phyloP scores from a whole-genome alignment of 768 basidiomycete species.

The Boletus rufocinnamomeus region DNA sequence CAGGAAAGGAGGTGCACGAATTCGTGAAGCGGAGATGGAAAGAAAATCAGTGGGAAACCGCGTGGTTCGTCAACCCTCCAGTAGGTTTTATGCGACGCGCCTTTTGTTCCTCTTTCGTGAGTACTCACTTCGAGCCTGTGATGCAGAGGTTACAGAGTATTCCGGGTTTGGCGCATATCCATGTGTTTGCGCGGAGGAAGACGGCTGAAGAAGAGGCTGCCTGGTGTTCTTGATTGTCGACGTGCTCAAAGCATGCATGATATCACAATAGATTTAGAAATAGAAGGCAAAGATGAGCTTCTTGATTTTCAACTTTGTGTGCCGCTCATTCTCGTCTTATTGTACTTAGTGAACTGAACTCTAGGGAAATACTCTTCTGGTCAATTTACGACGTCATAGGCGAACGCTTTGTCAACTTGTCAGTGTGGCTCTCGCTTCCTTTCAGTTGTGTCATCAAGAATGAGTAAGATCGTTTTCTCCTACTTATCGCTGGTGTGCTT shows the following conservation, averaged over 20 bases:
- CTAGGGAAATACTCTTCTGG: neutral
- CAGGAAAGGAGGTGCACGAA: constrained; percentile 57
- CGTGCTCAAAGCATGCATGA: neutral
- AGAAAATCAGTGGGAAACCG: constrained; percentile 82
- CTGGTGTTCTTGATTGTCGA: constrained; percentile 17
- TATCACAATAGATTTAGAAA: constrained; percentile 4
- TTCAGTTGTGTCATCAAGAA: neutral
- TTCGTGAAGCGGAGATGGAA: constrained; percentile 70
- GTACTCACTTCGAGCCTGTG: neutral
- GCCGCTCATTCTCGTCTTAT: neutral
- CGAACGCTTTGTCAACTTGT: neutral
- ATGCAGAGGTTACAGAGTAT: constrained; percentile 78
- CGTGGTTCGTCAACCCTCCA: constrained; percentile 90
- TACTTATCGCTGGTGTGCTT: neutral
- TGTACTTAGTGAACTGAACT: neutral
- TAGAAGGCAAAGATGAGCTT: constrained; percentile 9
- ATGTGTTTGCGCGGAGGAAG: constrained; percentile 76
- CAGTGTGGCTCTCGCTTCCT: neutral
- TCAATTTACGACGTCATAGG: neutral
- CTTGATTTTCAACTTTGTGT: neutral
- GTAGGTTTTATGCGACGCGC: constrained; percentile 43
- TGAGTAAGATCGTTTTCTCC: neutral
- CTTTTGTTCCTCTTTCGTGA: neutral
- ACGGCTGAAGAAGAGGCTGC: constrained; percentile 20
- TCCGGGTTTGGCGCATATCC: constrained; percentile 79